These are phyloP conservation scores for Cyclotella baltica DNA, from an alignment of 108 stramenopile species.

Conservation along the genomic window DNA sequence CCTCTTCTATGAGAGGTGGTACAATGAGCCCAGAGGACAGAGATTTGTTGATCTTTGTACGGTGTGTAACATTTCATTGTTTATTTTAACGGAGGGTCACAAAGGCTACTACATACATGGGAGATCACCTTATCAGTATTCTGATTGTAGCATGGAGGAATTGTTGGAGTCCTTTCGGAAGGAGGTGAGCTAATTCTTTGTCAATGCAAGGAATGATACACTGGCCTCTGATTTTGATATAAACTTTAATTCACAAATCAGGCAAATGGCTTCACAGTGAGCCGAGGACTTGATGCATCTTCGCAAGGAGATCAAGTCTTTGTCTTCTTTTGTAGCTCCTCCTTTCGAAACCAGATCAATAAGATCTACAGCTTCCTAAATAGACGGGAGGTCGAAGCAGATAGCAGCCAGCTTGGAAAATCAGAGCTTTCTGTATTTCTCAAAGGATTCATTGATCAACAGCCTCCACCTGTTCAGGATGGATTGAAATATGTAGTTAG, in stretches of 20 bases:
- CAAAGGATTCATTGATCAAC: slow-evolving; percentile 41
- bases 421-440: slow-evolving; percentile 28
- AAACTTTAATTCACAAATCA: background rate
- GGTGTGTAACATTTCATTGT: slow-evolving; percentile 75
- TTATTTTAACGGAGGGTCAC: slow-evolving; percentile 70
- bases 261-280: slow-evolving; percentile 56
- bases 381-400: background rate
- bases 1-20: slow-evolving; percentile 67
- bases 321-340: slow-evolving; percentile 40
- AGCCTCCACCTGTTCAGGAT: slow-evolving; percentile 31
- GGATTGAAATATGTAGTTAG: slow-evolving; percentile 37
- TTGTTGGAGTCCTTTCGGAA: slow-evolving; percentile 68
- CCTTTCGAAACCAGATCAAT: slow-evolving; percentile 47
- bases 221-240: background rate
- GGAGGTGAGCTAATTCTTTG: slow-evolving; percentile 45
- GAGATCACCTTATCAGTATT: slow-evolving; percentile 73
- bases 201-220: background rate
- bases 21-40: slow-evolving; percentile 65
- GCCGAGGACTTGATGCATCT: slow-evolving; percentile 65
- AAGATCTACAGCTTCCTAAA: slow-evolving; percentile 44
- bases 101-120: slow-evolving; percentile 88
- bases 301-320: slow-evolving; percentile 51
- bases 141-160: slow-evolving; percentile 76
- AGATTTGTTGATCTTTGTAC: slow-evolving; percentile 79
- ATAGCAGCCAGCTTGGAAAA: slow-evolving; percentile 22